Evolutionary conservation across 257 asterid species (phyloP).

Genomic region (Gardenia jasminoides): DNA sequence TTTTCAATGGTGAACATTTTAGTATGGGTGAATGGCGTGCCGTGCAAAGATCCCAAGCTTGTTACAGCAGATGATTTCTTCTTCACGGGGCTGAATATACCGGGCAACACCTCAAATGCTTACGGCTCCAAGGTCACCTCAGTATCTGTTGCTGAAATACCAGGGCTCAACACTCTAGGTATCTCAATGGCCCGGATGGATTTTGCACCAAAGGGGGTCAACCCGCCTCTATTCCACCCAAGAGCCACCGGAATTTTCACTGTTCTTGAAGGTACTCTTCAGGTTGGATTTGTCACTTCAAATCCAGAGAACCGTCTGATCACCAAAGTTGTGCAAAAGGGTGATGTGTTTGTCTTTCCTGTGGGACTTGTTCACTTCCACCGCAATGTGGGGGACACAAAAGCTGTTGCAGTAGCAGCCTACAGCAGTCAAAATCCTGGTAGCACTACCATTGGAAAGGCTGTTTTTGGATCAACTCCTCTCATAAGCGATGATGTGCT

Average conservation of each 20-base stretch:
- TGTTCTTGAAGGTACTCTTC: conserved; percentile 11
- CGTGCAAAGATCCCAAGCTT: conserved; percentile 10
- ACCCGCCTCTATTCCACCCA: too few species aligned
- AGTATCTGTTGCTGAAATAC: background rate
- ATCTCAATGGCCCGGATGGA: conserved; percentile 3
- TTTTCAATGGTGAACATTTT: background rate
- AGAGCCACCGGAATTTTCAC: background rate
- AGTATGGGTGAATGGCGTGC: conserved; percentile 7
- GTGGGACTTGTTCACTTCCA: conserved; percentile 14
- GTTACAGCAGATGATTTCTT: conserved; percentile 12
- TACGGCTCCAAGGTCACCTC: conserved; percentile 2
- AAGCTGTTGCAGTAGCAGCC: conserved; percentile 12
- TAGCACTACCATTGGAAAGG: background rate
- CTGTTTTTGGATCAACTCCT: conserved; percentile 5
- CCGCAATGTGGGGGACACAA: conserved; percentile 10
- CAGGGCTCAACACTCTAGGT: conserved; percentile 8
- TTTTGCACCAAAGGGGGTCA: background rate
- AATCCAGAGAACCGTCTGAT: conserved; percentile 9
- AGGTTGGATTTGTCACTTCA: conserved; percentile 11
- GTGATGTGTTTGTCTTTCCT: conserved; percentile 11
- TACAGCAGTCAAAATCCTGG: conserved; percentile 11
- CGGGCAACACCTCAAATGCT: conserved; percentile 11
- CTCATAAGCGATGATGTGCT: conserved; percentile 6
- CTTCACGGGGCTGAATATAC: conserved; percentile 5
- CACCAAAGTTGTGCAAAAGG: conserved; percentile 9